Evolutionary conservation across 2,329 filamentous ascomycete genomes (phyloP), one percentile per base, ranked within the genome.

Genomic region (Hirsutella thompsonii): DNA sequence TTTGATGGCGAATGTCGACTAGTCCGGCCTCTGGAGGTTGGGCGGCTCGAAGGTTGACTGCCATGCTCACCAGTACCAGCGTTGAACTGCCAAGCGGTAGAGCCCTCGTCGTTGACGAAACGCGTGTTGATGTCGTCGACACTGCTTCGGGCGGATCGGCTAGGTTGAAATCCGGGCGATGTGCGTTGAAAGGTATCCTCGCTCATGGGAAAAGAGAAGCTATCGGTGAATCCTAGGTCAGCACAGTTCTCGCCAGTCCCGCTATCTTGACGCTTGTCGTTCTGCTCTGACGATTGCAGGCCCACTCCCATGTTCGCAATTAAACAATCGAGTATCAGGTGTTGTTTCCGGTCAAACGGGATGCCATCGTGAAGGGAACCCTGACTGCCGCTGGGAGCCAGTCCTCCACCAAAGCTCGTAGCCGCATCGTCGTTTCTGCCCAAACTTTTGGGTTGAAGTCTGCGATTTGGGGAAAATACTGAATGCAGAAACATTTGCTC

Each of bases 71-170:
- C 53, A 28, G 59, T 60, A 5, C 72, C 71, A 11, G 73, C 73
- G 41, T 59, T 73, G 46, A 77, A 77, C 42, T 69, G 61, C 67
- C 66, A 74, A 18, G 59, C 55, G 28, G 60, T 56, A 5, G 60
- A 48, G 35, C 60, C 55, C 18, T 76, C 68, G 13, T 69, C 67
- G 4, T 70, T 61, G 18, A 67, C 68, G 55, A 81, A 81, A 32
- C 62, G 71, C 16, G 76, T 80, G 55, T 76, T 75, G 48, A 81
- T 80, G 39, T 71, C 74, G 42, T 81, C 74, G 18, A 70, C 61
- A 49, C 71, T 79, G 42, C 58, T 68, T 44, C 66, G 67, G 32
- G 61, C 52, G 44, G 76, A 74, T 3, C 55, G 56, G 34, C 61
- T 56, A 29, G 54, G 57, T 18, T 59, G 53, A n/a, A 18, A 23